Evolutionary conservation across 495 filamentous ascomycete species (phyloP).

Genomic region (Penicillium steckii): DNA sequence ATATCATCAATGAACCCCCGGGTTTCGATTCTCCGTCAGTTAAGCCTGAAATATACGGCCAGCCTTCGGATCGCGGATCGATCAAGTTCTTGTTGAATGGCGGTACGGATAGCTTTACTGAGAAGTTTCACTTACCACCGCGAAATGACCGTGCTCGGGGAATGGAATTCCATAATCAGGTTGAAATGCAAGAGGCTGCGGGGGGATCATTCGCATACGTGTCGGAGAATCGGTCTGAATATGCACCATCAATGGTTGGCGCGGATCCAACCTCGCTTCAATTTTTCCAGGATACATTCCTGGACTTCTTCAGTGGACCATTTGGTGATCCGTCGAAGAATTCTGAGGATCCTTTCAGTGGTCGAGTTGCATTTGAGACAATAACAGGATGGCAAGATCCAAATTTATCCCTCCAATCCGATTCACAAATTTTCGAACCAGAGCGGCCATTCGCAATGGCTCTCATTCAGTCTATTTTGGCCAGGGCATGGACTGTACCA

Average conservation of each 20-base stretch:
- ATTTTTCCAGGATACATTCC: constrained; percentile 40
- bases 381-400: constrained; percentile 20
- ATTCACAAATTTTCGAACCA: constrained; percentile 27
- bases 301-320: constrained; percentile 44
- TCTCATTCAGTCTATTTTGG: constrained; percentile 37
- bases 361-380: constrained; percentile 17
- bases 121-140: constrained; percentile 43
- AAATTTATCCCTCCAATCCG: constrained; percentile 12
- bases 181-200: constrained; percentile 22
- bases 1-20: neutral
- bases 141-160: constrained; percentile 38
- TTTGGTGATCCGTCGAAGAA: constrained; percentile 34
- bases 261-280: constrained; percentile 26
- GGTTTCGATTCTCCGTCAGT: constrained; percentile 18
- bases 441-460: constrained; percentile 38
- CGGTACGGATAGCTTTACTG: constrained; percentile 46
- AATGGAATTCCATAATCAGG: constrained; percentile 32
- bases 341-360: constrained; percentile 19
- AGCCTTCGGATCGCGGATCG: constrained; percentile 42
- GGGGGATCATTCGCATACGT: constrained; percentile 19
- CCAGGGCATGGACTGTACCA: constrained; percentile 37
- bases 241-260: constrained; percentile 22
- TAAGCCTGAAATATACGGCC: constrained; percentile 24
- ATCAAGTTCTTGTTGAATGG: constrained; percentile 50
- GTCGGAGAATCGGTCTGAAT: constrained; percentile 13